Base-by-base conservation (phyloP, 225 moss, liverwort and hornwort species). In the Physcomitrellopsis africana region DNA sequence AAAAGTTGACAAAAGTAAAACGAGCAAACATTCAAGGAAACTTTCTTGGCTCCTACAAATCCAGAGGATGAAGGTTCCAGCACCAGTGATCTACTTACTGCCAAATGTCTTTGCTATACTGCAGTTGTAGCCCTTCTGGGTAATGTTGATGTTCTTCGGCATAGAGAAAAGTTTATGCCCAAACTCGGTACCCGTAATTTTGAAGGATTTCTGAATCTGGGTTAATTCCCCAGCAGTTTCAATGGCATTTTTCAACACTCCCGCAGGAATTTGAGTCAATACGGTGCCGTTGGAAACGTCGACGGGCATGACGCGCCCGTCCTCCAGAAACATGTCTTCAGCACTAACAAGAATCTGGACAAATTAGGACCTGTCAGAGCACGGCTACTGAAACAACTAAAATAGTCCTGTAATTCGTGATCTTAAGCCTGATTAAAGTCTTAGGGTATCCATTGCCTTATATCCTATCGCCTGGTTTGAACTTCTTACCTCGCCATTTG, bases 171-270 rank as follows among this genome's bases (percentile, higher is more conserved):
- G 68, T 16, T 91, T 93, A 0, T 26, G 55, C 2, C 95, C 95
- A 51, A 95, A 93, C 84, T 95, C 95, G 2, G 95, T 95, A 20
- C 95, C 95, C 41, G 86, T 91, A 32, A 95, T 56, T 1, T n/a
- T 68, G 3, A 88, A 89, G 2, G 18, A 51, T 9, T 86, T 87
- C 70, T 88, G 89, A 53, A 95, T 91, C 59, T 86, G 84, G 7
- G 59, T 75, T 17, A 79, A 8, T 19, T 95, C 91, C 8, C 93
- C 89, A 20, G 95, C 95, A 9, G 95, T 95, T 47, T 87, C 85
- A 22, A 95, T 95, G 8, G 95, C 92, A 20, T 92, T 95, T 69
- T 92, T 81, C 84, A 95, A 64, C 60, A 84, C 45, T 14, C 87
- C 86, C 11, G 77, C 67, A 3, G 85, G 81, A 6, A 79, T 47